Conservation (phyloP, 2,329 filamentous ascomycete genomes). For the Alternaria postmessia region DNA sequence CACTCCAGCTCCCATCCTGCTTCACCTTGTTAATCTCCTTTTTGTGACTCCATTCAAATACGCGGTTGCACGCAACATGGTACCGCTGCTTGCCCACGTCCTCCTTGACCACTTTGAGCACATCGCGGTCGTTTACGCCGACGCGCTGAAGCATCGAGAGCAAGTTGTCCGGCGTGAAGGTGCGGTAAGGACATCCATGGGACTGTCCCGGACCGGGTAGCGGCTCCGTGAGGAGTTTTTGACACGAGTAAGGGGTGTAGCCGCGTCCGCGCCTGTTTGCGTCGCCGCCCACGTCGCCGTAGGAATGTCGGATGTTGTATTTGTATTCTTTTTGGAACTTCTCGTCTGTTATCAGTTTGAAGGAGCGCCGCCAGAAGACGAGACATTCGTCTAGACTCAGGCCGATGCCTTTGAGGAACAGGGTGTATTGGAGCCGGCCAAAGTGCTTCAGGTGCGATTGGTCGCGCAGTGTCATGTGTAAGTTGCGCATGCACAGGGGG, state of each 20-base stretch:
- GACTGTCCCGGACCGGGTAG: conserved; percentile 85
- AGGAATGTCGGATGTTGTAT: conserved; percentile 94
- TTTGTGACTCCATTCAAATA: conserved; percentile 89
- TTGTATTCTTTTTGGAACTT: conserved; percentile 97
- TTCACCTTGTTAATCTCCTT: conserved; percentile 60
- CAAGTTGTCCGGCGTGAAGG: conserved; percentile 89
- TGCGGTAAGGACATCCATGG: conserved; percentile 96
- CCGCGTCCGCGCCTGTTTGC: conserved; percentile 84
- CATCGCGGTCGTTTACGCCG: conserved; percentile 78
- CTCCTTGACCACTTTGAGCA: conserved; percentile 82
- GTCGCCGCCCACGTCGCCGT: conserved; percentile 95
- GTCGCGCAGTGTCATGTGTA: conserved; percentile 84
- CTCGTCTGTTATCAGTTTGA: conserved; percentile 89
- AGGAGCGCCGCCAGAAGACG: conserved; percentile 86
- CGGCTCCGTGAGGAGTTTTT: conserved; percentile 91
- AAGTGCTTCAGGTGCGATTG: conserved; percentile 93
- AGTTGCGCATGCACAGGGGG: conserved; percentile 91
- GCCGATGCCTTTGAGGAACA: conserved; percentile 96
- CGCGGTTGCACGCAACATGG: conserved; percentile 95
- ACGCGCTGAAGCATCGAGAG: conserved; percentile 76
- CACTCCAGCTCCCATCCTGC: conserved; percentile 57
- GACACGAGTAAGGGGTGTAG: conserved; percentile 91
- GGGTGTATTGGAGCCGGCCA: conserved; percentile 89
- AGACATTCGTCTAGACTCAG: conserved; percentile 91
- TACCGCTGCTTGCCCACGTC: conserved; percentile 89